Evolutionary conservation across 805 yeast species (phyloP), one percentile per base, ranked within the genome.

Genomic region (Wickerhamomyces canadensis): DNA sequence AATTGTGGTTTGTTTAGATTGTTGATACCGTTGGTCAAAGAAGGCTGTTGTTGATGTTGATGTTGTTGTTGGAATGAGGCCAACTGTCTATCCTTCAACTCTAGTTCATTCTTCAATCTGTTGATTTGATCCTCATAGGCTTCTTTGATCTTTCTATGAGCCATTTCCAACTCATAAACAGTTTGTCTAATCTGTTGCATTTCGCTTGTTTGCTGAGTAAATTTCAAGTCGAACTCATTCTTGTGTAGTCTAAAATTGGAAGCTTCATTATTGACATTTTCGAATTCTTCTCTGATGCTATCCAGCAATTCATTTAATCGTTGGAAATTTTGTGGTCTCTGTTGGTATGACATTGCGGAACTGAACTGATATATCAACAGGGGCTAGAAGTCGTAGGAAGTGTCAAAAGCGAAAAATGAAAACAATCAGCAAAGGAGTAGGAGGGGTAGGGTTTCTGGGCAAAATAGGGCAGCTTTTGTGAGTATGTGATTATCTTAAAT

Each of bases 141-240:
- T 55, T 91, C 97, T 65, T 91, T 89, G 74, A 93, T 84, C 58
- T 86, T 85, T 51, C 95, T 74, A 67, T 91, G 98, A 27, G 95
- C 91, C 74, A 82, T 76, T 61, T 91, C 97, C 53, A 91, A 74
- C 58, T 93, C 98, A 57, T 81, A 88, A 21, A 91, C 95, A 10
- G 96, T 86, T 55, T 88, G 94, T 54, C 96, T 77, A 41, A 91
- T 88, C 59, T 85, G 95, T 57, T 88, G 89, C 76, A 91, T 80
- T 62, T 93, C 98, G 36, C 81, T 84, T 40, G 87, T 80, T 63
- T 91, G 97, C 64, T 89, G 97, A 57, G 76, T 81, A 58, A 87
- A 80, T 59, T 89, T 89, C 51, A 82, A 68, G 62, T 91, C 98
- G 51, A 79, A 85, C 58, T 89, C 96, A 60, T 88, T 95, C 66